phyloP scores from a whole-genome alignment of 441 rosid species.

The Populus hybrid region DNA sequence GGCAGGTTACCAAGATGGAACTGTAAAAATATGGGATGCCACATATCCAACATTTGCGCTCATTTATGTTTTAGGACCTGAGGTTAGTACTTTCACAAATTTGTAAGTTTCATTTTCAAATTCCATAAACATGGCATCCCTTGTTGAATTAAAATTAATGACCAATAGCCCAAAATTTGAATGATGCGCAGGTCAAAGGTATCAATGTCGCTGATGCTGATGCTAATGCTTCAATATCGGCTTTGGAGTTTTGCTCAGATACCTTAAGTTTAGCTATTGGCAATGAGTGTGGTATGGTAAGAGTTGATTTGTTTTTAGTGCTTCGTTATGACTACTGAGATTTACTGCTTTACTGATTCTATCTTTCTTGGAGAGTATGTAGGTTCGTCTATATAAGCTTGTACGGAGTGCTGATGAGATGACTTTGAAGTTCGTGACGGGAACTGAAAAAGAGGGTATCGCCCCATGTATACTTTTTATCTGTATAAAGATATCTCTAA shows the following conservation, averaged over 20 bases:
- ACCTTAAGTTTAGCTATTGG: slow-evolving; percentile 69
- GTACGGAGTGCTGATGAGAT: slow-evolving; percentile 40
- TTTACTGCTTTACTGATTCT: slow-evolving; percentile 23
- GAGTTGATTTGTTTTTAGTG: slow-evolving; percentile 29
- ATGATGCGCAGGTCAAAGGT: slow-evolving; percentile 47
- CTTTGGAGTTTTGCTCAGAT: slow-evolving; percentile 63
- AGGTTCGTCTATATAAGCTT: slow-evolving; percentile 64
- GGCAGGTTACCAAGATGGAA: slow-evolving; percentile 68
- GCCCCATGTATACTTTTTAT: background rate
- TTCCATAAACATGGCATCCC: slow-evolving; percentile 8
- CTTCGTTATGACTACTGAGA: slow-evolving; percentile 16
- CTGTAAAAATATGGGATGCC: slow-evolving; percentile 68
- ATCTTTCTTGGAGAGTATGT: slow-evolving; percentile 28
- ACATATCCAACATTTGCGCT: slow-evolving; percentile 41
- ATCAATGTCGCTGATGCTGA: slow-evolving; percentile 35
- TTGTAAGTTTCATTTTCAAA: slow-evolving; percentile 12
- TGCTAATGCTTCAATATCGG: slow-evolving; percentile 52
- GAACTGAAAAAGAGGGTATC: slow-evolving; percentile 64
- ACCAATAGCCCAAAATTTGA: slow-evolving; percentile 7
- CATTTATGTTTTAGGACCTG: slow-evolving; percentile 33
- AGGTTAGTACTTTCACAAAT: slow-evolving; percentile 34
- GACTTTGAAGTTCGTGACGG: slow-evolving; percentile 55
- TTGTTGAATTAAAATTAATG: slow-evolving; percentile 7
- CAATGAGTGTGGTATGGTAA: slow-evolving; percentile 81
- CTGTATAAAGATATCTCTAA: background rate